Evolutionary conservation across 495 filamentous ascomycete genomes (phyloP), one percentile per base, ranked within the genome.

Genomic region (Corynascus novoguineensis): DNA sequence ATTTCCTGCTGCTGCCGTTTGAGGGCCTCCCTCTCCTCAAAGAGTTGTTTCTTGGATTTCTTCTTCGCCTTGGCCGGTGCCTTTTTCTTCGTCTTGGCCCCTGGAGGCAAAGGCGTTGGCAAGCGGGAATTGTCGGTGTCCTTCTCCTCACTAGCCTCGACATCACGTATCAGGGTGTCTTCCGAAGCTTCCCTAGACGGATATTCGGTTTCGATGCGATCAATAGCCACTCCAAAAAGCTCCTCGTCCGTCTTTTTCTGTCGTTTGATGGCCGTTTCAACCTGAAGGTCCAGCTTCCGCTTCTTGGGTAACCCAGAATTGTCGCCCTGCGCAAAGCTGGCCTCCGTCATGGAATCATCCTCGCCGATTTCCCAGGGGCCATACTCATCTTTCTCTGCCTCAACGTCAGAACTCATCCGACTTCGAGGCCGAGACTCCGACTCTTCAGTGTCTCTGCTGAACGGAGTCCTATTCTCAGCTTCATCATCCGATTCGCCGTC

Each of bases 371-470:
- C 75, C 63, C 73, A 70, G 3, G 71, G 70, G 0, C 47, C 57
- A 21, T 76, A 83, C 14, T 77, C 86, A 28, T 89, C 83, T 59
- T 90, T 87, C 19, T 79, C 83, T 1, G 69, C 77, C 22, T 86
- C 85, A 29, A 84, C 81, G 34, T 78, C 82, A 28, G 83, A 82
- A 62, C 84, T 87, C 77, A 88, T 83, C 11, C 87, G 86, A 66
- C 90, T 96, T 12, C 84, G 74, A 15, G 90, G 86, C 17, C 89
- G 78, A 55, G 90, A 95, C 45, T 92, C 90, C 47, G 83, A 82
- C 55, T 93, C 90, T 64, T 92, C 89, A 0, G 85, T 90, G 61
- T 93, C 88, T 46, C 83, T 74, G 7, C 78, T 81, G 24, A 85
- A 68, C 28, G 87, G 85, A 19, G 68, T 68, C 21, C 75, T 68